These are phyloP conservation scores for Podospora didyma DNA, from an alignment of 495 filamentous ascomycete species.

Conservation along the genomic window DNA sequence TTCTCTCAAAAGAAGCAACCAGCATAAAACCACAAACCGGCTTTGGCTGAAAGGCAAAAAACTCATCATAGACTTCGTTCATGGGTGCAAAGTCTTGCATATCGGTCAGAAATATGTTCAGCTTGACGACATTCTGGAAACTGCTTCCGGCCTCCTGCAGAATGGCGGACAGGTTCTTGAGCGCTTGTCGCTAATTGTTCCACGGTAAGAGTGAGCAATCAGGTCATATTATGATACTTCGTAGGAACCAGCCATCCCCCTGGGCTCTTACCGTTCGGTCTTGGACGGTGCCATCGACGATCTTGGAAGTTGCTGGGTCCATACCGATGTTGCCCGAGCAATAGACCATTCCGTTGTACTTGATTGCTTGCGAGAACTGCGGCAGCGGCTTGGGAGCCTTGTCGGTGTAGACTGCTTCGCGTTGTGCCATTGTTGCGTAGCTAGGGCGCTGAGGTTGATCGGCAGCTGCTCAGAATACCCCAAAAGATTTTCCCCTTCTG, in stretches of 20 bases:
- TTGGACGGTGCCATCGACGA: constrained; percentile 51
- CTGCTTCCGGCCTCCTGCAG: constrained; percentile 57
- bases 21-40: constrained; percentile 31
- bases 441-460: too few species aligned
- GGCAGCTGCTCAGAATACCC: too few species aligned
- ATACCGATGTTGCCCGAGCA: constrained; percentile 53
- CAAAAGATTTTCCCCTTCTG: too few species aligned
- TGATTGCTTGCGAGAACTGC: constrained; percentile 54
- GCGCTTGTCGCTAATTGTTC: constrained; percentile 37
- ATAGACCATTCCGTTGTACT: constrained; percentile 55
- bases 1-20: background rate
- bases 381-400: constrained; percentile 54
- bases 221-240: too few species aligned
- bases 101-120: constrained; percentile 62
- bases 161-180: constrained; percentile 58
- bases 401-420: constrained; percentile 40
- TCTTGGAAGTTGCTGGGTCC: constrained; percentile 43
- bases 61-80: constrained; percentile 56
- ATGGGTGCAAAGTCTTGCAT: constrained; percentile 66
- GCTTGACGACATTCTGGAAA: constrained; percentile 60
- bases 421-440: constrained; percentile 16
- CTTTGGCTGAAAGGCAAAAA: constrained; percentile 54
- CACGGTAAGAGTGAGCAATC: background rate
- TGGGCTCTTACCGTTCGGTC: constrained; percentile 44
- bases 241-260: too few species aligned